Percentiles rank a stretch among this genome's conserved stretches.
phyloP scores from a whole-genome alignment of 2,329 filamentous ascomycete species.

The Exserohilum turcica region DNA sequence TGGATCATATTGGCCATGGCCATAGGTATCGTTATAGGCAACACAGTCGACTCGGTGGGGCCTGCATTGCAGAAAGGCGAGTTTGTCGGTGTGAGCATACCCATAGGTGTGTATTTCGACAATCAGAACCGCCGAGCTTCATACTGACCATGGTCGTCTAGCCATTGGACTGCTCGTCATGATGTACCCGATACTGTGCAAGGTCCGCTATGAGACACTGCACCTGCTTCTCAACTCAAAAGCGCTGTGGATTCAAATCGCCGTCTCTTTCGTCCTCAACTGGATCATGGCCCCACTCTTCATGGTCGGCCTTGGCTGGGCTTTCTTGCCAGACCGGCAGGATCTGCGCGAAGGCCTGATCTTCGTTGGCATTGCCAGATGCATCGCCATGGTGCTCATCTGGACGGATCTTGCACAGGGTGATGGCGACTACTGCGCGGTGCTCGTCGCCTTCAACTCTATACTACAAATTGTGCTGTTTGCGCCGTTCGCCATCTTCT shows the following conservation, averaged over 20 bases:
- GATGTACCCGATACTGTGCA: conserved; percentile 94
- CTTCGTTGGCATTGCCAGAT: conserved; percentile 81
- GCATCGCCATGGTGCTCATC: conserved; percentile 86
- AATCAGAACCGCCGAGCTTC: background rate
- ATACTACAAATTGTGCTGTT: conserved; percentile 56
- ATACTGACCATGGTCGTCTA: conserved; percentile 36
- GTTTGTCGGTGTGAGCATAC: conserved; percentile 72
- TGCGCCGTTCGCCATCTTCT: conserved; percentile 55
- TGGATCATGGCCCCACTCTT: conserved; percentile 83
- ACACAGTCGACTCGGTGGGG: conserved; percentile 69
- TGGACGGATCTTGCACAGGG: conserved; percentile 81
- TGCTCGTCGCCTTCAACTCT: conserved; percentile 56
- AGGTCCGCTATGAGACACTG: conserved; percentile 77
- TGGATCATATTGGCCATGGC: conserved; percentile 81
- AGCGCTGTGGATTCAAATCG: conserved; percentile 77
- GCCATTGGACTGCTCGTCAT: conserved; percentile 82
- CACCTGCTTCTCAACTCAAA: conserved; percentile 67
- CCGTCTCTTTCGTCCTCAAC: conserved; percentile 76
- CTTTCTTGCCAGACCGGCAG: conserved; percentile 51
- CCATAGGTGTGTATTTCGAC: conserved; percentile 59
- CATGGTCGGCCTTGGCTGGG: conserved; percentile 77
- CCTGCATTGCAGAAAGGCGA: conserved; percentile 69
- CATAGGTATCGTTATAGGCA: conserved; percentile 75
- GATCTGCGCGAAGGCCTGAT: conserved; percentile 69
- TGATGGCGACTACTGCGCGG: conserved; percentile 79